Percentiles rank a stretch among this genome's conserved stretches.
phyloP scores from a whole-genome alignment of 2,329 filamentous ascomycete species.

The Cercospora zeina region DNA sequence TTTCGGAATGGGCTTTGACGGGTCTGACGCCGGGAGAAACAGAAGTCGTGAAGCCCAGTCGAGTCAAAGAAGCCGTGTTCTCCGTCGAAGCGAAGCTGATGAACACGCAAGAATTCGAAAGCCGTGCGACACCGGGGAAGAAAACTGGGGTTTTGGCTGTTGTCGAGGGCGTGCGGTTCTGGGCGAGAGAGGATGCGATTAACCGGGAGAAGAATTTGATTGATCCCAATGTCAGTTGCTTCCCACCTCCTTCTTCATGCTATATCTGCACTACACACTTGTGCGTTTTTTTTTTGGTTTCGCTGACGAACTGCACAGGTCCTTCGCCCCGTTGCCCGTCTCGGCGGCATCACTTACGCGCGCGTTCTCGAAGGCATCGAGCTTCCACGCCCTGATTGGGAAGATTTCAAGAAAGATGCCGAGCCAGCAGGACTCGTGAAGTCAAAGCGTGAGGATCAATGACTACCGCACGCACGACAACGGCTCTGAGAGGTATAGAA shows the following conservation, averaged over 20 bases:
- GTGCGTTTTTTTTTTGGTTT: not conserved
- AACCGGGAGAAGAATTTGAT: conserved; percentile 74
- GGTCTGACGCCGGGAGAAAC: conserved; percentile 71
- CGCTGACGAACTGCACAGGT: conserved; percentile 49
- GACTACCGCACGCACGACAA: conserved; percentile 7
- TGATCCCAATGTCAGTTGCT: conserved; percentile 62
- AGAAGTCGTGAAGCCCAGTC: conserved; percentile 64
- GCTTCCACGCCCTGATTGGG: conserved; percentile 60
- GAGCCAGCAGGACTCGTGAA: conserved; percentile 56
- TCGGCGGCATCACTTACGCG: conserved; percentile 86
- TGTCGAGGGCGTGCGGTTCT: conserved; percentile 82
- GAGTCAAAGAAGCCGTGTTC: conserved; percentile 81
- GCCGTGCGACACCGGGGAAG: conserved; percentile 66
- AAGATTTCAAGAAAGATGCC: conserved; percentile 55
- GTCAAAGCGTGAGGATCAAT: conserved; percentile 48
- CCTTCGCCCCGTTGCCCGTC: conserved; percentile 70
- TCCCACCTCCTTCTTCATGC: not conserved
- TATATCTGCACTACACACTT: not conserved
- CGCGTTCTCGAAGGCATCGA: conserved; percentile 70
- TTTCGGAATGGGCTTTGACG: conserved; percentile 75
- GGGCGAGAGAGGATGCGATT: conserved; percentile 84
- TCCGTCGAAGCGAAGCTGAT: conserved; percentile 78
- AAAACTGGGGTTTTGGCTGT: conserved; percentile 73
- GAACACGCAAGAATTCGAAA: conserved; percentile 74
- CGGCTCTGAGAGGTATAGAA: conserved; percentile 6